Base-by-base conservation (phyloP, 345 rosid species). In the Hirschfeldia incana region DNA sequence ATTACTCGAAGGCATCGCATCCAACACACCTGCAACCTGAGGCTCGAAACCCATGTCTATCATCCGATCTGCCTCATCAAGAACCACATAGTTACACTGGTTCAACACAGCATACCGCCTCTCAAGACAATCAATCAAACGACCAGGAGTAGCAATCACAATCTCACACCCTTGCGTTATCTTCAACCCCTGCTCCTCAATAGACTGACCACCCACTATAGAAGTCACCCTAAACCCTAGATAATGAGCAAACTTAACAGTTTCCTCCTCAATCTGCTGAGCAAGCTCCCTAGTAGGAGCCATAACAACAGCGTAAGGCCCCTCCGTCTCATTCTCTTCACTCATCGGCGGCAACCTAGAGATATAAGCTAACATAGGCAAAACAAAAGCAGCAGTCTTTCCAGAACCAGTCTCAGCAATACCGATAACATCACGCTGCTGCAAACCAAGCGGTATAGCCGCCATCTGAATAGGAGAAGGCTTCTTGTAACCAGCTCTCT, bases 1-100 rank as follows among this genome's bases (percentile, higher is more conserved):
- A 84, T 94, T 93, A 79, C 97, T 94, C 0, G 99, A 92, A 3
- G 98, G 98, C 98, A 93, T 91, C 2, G 98, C 98, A 57, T 95
- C 98, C 77, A 93, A 73, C 21, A 95, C 98, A 2, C 91, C 98
- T 58, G 91, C 80, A 49, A 94, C 98, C 79, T 94, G 98, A 0
- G 94, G 95, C 86, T 93, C 99, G 29, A 91, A 92, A 81, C 96
- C 97, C 98, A 91, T 89, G 83, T 94, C 98, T 13, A 94, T 93
- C 99, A 94, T 93, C 30, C 99, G 86, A 83, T 92, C 98, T 71
- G 99, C 99, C 83, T 94, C 99, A 79, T 94, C 99, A 73, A 94
- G 98, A 77, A 94, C 99, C 68, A 94, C 97, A 72, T 94, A 93
- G 65, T 91, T 93, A 65, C 99, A 94, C 75, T 91, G 98, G 74